phyloP scores from a whole-genome alignment of 2,329 filamentous ascomycete species.

The Penicillium occitanis region DNA sequence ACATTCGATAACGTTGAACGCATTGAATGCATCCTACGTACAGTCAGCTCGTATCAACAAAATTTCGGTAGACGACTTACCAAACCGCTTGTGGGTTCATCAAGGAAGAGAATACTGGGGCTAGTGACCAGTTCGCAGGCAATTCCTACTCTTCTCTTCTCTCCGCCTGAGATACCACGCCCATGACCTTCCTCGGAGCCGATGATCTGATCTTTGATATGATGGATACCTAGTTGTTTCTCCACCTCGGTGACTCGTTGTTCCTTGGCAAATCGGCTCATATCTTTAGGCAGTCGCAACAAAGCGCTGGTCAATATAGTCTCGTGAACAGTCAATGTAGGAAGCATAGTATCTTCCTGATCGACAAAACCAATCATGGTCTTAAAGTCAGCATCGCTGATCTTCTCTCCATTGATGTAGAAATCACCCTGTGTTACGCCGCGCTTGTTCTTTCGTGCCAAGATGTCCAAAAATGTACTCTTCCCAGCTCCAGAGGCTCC shows the following conservation, averaged over 20 bases:
- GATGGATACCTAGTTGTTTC: slow-evolving; percentile 88
- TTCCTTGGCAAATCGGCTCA: slow-evolving; percentile 84
- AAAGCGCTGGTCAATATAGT: slow-evolving; percentile 94
- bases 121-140: slow-evolving; percentile 97
- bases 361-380: slow-evolving; percentile 95
- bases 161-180: slow-evolving; percentile 92
- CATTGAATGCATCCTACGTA: slow-evolving; percentile 81
- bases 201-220: slow-evolving; percentile 92
- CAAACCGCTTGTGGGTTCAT: slow-evolving; percentile 93
- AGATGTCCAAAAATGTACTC: slow-evolving; percentile 92
- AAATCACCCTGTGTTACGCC: slow-evolving; percentile 77
- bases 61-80: slow-evolving; percentile 25
- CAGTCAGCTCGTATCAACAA: slow-evolving; percentile 19
- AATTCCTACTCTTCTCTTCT: slow-evolving; percentile 94
- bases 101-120: slow-evolving; percentile 93
- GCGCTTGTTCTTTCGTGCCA: slow-evolving; percentile 95
- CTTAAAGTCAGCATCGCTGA: slow-evolving; percentile 80
- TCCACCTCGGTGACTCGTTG: slow-evolving; percentile 91
- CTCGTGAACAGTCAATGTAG: slow-evolving; percentile 94
- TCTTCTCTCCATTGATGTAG: slow-evolving; percentile 89
- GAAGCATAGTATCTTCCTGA: slow-evolving; percentile 95
- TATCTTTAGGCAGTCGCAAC: slow-evolving; percentile 85
- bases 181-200: slow-evolving; percentile 93
- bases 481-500: slow-evolving; percentile 96
- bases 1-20: slow-evolving; percentile 96